Conservation (phyloP, 352 stramenopile genomes). For the Salisapilia sapeloensis region DNA sequence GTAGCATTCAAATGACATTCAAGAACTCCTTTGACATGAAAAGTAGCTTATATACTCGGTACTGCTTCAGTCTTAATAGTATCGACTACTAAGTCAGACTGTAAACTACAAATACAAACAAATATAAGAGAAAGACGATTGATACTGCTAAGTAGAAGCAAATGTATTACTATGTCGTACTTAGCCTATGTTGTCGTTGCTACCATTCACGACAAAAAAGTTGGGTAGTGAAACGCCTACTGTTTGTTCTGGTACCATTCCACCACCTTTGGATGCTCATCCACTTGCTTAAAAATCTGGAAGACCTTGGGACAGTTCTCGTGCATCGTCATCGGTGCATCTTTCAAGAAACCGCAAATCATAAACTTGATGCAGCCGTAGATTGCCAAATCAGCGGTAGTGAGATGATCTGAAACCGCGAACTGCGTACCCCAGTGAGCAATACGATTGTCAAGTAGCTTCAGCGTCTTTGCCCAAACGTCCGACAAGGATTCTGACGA, state of each 20-base stretch:
- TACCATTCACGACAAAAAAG: too few species aligned
- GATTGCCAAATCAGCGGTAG: conserved; percentile 29
- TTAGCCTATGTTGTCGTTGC: too few species aligned
- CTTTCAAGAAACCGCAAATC: conserved; percentile 9
- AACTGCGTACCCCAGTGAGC: conserved; percentile 9
- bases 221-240: too few species aligned
- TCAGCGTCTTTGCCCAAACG: conserved; percentile 16
- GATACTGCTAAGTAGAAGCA: too few species aligned
- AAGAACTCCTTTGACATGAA: too few species aligned
- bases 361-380: conserved; percentile 20
- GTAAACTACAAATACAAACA: too few species aligned
- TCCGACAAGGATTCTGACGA: conserved; percentile 15
- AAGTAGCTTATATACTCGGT: too few species aligned
- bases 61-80: too few species aligned
- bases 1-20: too few species aligned
- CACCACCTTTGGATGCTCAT: conserved; percentile 15
- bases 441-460: conserved; percentile 18
- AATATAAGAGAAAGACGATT: too few species aligned
- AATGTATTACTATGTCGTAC: too few species aligned
- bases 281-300: conserved; percentile 12
- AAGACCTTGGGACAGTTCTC: conserved; percentile 14
- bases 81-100: too few species aligned
- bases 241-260: conserved; percentile 28
- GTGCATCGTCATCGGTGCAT: conserved; percentile 8
- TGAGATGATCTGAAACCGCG: conserved; percentile 13